A percentile compares a stretch with the other conserved stretches of the same genome.
phyloP scores from a whole-genome alignment of 805 yeast species.

The Suhomyces sp. region DNA sequence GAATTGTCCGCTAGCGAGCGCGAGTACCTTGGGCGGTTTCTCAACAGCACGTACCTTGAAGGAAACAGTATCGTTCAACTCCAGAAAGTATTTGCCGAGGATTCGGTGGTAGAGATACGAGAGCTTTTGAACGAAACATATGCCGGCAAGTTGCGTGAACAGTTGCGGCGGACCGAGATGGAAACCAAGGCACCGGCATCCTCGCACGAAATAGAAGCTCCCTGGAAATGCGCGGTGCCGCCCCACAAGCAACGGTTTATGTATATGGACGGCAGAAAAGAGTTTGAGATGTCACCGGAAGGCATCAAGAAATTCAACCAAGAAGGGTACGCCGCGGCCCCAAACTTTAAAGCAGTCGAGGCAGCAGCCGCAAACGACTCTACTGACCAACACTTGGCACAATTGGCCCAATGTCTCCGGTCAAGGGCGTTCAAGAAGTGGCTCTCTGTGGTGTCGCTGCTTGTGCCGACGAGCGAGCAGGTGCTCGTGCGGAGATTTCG shows the following conservation, averaged over 20 bases:
- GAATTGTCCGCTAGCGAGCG: constrained; percentile 38
- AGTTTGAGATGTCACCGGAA: constrained; percentile 30
- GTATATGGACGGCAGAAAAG: constrained; percentile 68
- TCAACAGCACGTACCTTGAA: constrained; percentile 50
- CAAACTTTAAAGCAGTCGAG: constrained; percentile 44
- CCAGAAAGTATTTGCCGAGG: constrained; percentile 54
- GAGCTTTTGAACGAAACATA: constrained; percentile 59
- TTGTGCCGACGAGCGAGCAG: constrained; percentile 63
- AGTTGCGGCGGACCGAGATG: constrained; percentile 57
- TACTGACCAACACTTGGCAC: constrained; percentile 44
- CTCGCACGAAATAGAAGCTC: constrained; percentile 53
- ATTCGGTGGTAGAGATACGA: constrained; percentile 65
- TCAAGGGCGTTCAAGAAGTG: constrained; percentile 67
- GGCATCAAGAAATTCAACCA: constrained; percentile 28
- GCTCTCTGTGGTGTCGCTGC: constrained; percentile 58
- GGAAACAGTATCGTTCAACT: constrained; percentile 36
- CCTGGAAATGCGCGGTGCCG: constrained; percentile 92
- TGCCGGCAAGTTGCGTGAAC: constrained; percentile 44
- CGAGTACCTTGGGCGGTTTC: constrained; percentile 47
- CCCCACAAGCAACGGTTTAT: constrained; percentile 88
- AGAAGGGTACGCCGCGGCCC: constrained; percentile 48
- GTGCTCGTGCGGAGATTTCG: constrained; percentile 80
- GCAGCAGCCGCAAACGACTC: constrained; percentile 8
- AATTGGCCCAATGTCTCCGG: constrained; percentile 56
- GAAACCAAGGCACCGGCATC: constrained; percentile 56